Base-by-base conservation (phyloP, 805 yeast genomes). In the Candida maesae region DNA sequence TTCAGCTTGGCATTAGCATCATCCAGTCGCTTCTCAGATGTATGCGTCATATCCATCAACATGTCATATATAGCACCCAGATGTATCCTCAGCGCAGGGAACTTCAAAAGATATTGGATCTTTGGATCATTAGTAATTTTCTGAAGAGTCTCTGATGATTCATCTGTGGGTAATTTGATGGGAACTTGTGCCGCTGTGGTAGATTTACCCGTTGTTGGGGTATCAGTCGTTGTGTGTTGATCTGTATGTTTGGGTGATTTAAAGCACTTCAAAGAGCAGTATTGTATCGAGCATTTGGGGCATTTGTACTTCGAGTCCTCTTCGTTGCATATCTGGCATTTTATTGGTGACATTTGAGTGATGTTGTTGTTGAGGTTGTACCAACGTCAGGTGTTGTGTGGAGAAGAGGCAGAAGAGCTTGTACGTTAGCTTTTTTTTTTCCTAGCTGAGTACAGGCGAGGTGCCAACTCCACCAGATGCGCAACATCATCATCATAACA, bases 211-310 rank as follows among this genome's bases (percentile, higher is more conserved):
- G 24, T 11, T 27, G 12, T 23, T 13, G 27, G 13, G 6, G n/a
- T 6, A 5, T 21, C 4, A 15, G 5, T 9, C 18, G n/a, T 5
- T n/a, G 23, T 14, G 21, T 30, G 21, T 6, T 25, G 16, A 39
- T 63, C 70, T 25, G 36, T 44, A 47, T 73, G 78, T 3, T 43
- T 34, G 12, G 58, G 48, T 3, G 68, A 56, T 51, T 80, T 84
- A 60, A 66, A 84, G 51, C 95, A 85, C 2, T 41, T 52, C 6
- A 85, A 51, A 1, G 84, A 76, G 57, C 95, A 85, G 57, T 63
- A 63, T 5, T 35, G 49, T 1, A 53, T 42, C 3, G 33, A 6
- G 46, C 86, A 80, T 35, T 57, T 60, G 1, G 86, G 82, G 44
- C 86, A 80, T 51, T 69, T 74, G 60, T 80, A 80, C 49, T 74